Evolutionary conservation across 345 rosid genomes (phyloP).

Genomic region (Capsella bursapastoris): DNA sequence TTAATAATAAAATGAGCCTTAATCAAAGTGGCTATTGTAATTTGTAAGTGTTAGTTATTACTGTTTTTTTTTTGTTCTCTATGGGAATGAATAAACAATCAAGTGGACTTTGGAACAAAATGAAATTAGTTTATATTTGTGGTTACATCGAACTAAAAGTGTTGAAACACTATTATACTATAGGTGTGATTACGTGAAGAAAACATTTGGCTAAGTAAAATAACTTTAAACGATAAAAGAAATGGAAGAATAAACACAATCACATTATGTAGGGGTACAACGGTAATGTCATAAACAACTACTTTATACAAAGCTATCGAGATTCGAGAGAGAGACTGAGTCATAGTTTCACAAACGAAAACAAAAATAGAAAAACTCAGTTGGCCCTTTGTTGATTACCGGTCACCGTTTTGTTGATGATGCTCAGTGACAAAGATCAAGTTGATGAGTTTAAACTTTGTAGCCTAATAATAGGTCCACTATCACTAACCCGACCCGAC

Average conservation of each 20-base stretch:
- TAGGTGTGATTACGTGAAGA: background rate
- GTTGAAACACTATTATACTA: background rate
- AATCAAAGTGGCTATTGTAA: constrained; percentile 18
- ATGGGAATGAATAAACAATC: constrained; percentile 9
- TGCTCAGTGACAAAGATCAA: constrained; percentile 17
- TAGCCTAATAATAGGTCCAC: constrained; percentile 21
- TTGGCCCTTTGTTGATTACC: background rate
- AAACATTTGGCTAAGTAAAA: background rate
- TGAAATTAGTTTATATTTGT: constrained; percentile 1
- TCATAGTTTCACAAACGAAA: constrained; percentile 26
- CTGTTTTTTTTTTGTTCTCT: background rate
- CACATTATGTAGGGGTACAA: background rate
- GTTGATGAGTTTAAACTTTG: constrained; percentile 21
- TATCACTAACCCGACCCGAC: constrained; percentile 17
- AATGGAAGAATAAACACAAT: background rate
- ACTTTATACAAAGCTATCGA: constrained; percentile 2
- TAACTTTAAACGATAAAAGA: background rate
- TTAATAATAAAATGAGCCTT: constrained; percentile 9
- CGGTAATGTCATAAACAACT: background rate
- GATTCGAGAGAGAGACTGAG: background rate
- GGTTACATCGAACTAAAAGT: background rate
- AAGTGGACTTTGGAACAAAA: constrained; percentile 16
- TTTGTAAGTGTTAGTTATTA: constrained; percentile 3
- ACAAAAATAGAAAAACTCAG: background rate
- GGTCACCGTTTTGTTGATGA: constrained; percentile 13